These are phyloP conservation scores for Aspergillus sclerotioniger DNA, from an alignment of 495 filamentous ascomycete genomes.

Conservation along the genomic window DNA sequence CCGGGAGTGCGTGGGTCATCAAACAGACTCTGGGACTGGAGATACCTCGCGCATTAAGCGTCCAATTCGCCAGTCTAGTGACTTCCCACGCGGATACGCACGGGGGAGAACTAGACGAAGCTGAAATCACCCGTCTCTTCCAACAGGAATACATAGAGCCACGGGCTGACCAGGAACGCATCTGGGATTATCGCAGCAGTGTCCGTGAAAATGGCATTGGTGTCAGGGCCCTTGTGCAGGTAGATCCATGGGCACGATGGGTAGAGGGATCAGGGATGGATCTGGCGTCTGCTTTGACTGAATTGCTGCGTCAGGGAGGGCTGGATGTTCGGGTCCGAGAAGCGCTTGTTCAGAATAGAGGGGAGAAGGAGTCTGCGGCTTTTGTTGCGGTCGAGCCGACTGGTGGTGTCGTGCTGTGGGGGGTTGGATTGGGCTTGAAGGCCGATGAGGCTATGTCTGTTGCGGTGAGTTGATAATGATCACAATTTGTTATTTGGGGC, in stretches of 20 bases:
- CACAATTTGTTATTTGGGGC: neutral
- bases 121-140: neutral
- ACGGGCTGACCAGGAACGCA: too few relatives aligned
- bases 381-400: neutral
- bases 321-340: neutral
- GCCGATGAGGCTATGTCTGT: neutral
- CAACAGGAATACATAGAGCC: too few relatives aligned
- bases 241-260: neutral
- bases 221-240: neutral
- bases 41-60: neutral
- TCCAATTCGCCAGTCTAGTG: neutral
- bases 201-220: neutral
- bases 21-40: slow-evolving; percentile 68
- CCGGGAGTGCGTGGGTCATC: slow-evolving; percentile 68
- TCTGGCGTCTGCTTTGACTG: neutral
- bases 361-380: neutral
- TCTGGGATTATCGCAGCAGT: too few relatives aligned
- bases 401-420: neutral
- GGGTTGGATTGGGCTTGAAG: neutral
- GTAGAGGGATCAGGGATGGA: neutral
- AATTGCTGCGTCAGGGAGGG: neutral
- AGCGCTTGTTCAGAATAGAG: neutral
- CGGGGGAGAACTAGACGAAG: neutral
- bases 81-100: neutral
- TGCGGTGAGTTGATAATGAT: neutral